Evolutionary conservation across 2,329 filamentous ascomycete genomes (phyloP).

Genomic region (Fusarium sororula): DNA sequence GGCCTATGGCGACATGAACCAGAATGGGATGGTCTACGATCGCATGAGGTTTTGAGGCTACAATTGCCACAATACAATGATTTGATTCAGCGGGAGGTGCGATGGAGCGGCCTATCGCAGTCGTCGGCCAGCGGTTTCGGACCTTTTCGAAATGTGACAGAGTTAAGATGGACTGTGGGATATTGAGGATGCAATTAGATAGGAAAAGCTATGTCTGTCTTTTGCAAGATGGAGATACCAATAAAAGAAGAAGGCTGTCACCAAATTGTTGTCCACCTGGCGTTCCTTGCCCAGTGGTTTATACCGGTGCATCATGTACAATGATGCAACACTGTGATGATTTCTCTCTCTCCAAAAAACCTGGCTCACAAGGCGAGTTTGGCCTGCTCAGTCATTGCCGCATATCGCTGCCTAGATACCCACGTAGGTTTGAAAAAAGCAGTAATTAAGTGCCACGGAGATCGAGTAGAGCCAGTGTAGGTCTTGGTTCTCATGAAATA

Average conservation of each 20-base stretch:
- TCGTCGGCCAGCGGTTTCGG: not conserved
- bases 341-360: not conserved
- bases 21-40: not conserved
- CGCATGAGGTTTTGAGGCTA: constrained; percentile 10
- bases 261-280: not conserved
- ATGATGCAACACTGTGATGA: not conserved
- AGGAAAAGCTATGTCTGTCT: not conserved
- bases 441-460: not conserved
- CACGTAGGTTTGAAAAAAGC: not conserved
- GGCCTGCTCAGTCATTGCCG: not conserved
- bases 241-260: constrained; percentile 13
- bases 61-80: not conserved
- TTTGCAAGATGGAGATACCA: constrained; percentile 28
- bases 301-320: not conserved
- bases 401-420: not conserved
- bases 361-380: not conserved
- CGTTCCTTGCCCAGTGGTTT: not conserved
- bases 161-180: not conserved
- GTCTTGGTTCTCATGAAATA: not conserved
- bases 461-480: not conserved
- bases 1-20: constrained; percentile 1
- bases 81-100: not conserved
- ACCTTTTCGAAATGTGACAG: not conserved
- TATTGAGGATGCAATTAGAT: not conserved
- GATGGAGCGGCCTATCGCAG: not conserved